Evolutionary conservation across 176 grass and related monocot genomes (phyloP).

Genomic region (Aegilops bicornis): DNA sequence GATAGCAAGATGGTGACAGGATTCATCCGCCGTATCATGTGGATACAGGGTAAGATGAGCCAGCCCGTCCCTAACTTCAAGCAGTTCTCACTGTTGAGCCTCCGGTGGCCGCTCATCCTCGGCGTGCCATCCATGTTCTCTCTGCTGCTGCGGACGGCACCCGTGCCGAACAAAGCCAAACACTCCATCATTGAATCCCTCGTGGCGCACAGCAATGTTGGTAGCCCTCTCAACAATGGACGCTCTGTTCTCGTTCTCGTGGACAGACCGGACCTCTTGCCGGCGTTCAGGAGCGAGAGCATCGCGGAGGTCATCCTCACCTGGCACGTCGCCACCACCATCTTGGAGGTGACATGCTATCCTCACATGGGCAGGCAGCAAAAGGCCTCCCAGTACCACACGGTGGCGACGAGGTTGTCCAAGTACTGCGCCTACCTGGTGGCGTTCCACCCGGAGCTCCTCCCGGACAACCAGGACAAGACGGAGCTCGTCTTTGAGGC

Average conservation of each 20-base stretch:
- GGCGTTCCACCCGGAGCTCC: neutral
- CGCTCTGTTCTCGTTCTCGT: accelerated
- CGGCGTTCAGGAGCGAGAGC: neutral
- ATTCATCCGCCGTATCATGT: neutral
- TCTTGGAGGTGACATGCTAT: neutral
- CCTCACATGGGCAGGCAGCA: neutral
- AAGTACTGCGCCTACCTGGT: constrained; percentile 1
- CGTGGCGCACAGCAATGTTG: no score
- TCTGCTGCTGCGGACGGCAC: no score
- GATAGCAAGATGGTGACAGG: neutral
- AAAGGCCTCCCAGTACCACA: no score
- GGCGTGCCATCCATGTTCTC: neutral
- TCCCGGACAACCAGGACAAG: neutral
- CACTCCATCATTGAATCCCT: neutral
- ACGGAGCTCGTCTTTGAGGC: neutral
- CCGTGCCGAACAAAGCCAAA: neutral
- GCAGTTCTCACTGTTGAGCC: neutral
- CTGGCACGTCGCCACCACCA: constrained; percentile 7
- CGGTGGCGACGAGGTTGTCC: neutral
- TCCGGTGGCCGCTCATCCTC: neutral
- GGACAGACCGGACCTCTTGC: neutral
- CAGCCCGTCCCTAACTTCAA: neutral
- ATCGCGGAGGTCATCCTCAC: no score
- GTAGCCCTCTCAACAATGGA: neutral
- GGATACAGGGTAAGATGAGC: neutral